phyloP scores from a whole-genome alignment of 352 stramenopile species.

The Globisporangium megalacanthum region DNA sequence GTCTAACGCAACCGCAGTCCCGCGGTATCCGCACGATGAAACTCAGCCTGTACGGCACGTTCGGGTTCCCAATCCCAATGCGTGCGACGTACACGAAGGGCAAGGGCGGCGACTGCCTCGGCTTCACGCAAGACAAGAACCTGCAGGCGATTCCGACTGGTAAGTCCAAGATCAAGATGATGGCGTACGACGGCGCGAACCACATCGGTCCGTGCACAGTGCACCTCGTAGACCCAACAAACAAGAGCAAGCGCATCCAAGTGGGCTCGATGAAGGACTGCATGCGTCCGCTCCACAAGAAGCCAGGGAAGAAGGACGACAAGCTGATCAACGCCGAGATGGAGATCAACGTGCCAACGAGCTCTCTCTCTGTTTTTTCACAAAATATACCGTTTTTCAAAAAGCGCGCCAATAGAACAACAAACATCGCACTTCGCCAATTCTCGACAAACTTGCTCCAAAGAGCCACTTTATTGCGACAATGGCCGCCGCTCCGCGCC shows the following conservation, averaged over 20 bases:
- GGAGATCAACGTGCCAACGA: constrained; percentile 24
- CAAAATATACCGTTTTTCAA: no score
- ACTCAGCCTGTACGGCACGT: constrained; percentile 22
- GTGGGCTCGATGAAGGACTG: constrained; percentile 31
- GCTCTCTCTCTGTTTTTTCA: background rate
- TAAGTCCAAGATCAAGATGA: constrained; percentile 31
- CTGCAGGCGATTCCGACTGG: constrained; percentile 22
- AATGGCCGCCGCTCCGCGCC: background rate
- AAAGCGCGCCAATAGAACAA: no score
- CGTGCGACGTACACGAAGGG: constrained; percentile 16
- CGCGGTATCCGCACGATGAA: no score
- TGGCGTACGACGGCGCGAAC: constrained; percentile 36
- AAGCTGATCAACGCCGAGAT: constrained; percentile 26
- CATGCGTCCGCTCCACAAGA: constrained; percentile 34
- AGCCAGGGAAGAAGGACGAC: constrained; percentile 21
- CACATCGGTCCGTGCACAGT: constrained; percentile 33
- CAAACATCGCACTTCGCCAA: no score
- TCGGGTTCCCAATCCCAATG: constrained; percentile 27
- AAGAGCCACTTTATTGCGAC: no score
- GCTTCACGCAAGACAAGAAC: constrained; percentile 24
- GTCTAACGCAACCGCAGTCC: no score
- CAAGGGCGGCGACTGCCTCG: constrained; percentile 28
- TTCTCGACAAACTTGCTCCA: no score
- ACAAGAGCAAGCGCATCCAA: constrained; percentile 24
- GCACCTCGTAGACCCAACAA: constrained; percentile 26